Evolutionary conservation across 179 eudicot species (phyloP).

Genomic region (Drosera spatulata): DNA sequence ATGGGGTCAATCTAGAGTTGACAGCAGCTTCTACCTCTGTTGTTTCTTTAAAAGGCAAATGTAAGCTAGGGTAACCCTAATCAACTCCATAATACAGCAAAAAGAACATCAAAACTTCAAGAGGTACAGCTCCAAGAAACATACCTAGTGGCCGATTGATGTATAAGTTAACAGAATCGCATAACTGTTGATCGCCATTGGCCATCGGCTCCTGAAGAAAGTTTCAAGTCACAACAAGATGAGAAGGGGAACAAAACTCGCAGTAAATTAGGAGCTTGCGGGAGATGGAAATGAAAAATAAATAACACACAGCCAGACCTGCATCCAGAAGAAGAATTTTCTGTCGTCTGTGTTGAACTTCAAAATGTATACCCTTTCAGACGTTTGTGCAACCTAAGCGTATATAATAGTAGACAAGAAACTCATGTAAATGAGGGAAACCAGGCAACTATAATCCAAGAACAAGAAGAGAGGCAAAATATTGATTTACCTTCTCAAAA

Average conservation of each 20-base stretch:
- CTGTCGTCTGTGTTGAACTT: constrained; percentile 92
- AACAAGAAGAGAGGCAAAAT: neutral
- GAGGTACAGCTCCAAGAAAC: no score
- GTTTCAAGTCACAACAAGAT: constrained; percentile 9
- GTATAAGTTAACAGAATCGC: constrained; percentile 67
- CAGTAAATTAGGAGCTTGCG: neutral
- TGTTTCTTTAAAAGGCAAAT: no score
- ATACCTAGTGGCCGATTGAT: constrained; percentile 83
- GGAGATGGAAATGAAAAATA: neutral
- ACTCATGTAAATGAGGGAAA: neutral
- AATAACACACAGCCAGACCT: constrained; percentile 29
- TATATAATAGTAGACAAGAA: neutral
- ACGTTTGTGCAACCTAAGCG: constrained; percentile 73
- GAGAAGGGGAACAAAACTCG: neutral
- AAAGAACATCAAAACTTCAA: no score
- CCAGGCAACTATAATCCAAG: neutral
- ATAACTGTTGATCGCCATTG: constrained; percentile 58
- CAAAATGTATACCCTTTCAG: constrained; percentile 90
- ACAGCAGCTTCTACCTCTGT: no score
- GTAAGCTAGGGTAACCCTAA: no score
- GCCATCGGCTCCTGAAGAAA: constrained; percentile 62
- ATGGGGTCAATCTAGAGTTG: no score
- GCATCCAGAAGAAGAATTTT: constrained; percentile 97
- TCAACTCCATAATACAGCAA: no score
- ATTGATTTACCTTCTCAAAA: constrained; percentile 77